phyloP scores from a whole-genome alignment of 768 basidiomycete species.

The Tricholoma matsutake region DNA sequence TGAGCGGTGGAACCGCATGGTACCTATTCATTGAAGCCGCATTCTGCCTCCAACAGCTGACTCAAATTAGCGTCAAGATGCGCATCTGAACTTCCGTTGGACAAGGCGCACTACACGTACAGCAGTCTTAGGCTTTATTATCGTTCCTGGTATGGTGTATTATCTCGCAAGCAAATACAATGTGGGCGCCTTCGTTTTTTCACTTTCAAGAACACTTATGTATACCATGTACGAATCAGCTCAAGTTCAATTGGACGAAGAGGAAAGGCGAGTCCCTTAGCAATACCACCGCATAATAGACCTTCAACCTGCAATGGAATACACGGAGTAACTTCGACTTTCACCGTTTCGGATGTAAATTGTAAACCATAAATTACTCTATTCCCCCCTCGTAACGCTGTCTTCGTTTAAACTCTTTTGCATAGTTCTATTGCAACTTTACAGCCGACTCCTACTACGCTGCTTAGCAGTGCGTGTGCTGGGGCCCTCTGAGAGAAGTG shows the following conservation, averaged over 20 bases:
- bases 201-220: not conserved
- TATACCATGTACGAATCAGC: slow-evolving; percentile 9
- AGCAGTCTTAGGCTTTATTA: slow-evolving; percentile 58
- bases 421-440: slow-evolving; percentile 88
- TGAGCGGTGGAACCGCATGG: slow-evolving; percentile 54
- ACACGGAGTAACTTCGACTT: too few relatives aligned
- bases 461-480: slow-evolving; percentile 86
- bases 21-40: slow-evolving; percentile 16
- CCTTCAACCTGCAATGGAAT: not conserved
- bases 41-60: slow-evolving; percentile 6
- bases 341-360: too few relatives aligned
- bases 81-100: slow-evolving; percentile 82
- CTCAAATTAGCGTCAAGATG: slow-evolving; percentile 66
- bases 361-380: too few relatives aligned
- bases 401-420: slow-evolving; percentile 42
- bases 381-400: too few relatives aligned
- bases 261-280: slow-evolving; percentile 38
- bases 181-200: slow-evolving; percentile 25
- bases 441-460: slow-evolving; percentile 81
- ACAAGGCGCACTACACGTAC: slow-evolving; percentile 65
- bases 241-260: slow-evolving; percentile 55
- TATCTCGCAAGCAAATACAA: slow-evolving; percentile 45
- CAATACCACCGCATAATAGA: slow-evolving; percentile 15
- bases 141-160: slow-evolving; percentile 59
- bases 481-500: slow-evolving; percentile 88